These are phyloP conservation scores for Fusarium buharicum DNA, from an alignment of 2,329 filamentous ascomycete genomes.

Conservation along the genomic window DNA sequence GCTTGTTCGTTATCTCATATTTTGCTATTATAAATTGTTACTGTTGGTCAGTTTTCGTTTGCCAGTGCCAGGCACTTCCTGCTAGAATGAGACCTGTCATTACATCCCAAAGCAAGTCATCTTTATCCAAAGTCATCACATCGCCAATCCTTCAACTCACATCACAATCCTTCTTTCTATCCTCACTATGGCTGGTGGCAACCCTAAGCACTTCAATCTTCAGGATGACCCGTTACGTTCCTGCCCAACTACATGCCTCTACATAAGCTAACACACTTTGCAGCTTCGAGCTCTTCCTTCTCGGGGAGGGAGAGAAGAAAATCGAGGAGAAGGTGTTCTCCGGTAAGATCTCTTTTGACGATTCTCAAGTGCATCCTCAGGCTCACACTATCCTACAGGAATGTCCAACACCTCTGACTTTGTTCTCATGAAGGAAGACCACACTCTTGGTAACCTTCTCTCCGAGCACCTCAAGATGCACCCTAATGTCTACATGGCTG, in stretches of 20 bases:
- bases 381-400: slow-evolving; percentile 56
- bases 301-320: slow-evolving; percentile 90
- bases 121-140: neutral
- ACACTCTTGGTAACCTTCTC: slow-evolving; percentile 92
- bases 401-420: slow-evolving; percentile 97
- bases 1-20: neutral
- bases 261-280: slow-evolving; percentile 35
- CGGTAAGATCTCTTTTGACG: slow-evolving; percentile 66
- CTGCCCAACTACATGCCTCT: neutral
- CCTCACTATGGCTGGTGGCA: slow-evolving; percentile 50
- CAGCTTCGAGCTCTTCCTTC: slow-evolving; percentile 94
- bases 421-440: slow-evolving; percentile 95
- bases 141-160: neutral
- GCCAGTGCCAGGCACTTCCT: slow-evolving; percentile 11
- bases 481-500: slow-evolving; percentile 86
- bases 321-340: slow-evolving; percentile 89
- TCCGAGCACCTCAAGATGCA: slow-evolving; percentile 86
- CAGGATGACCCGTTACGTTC: slow-evolving; percentile 52
- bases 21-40: neutral
- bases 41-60: neutral
- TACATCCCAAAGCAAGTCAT: neutral
- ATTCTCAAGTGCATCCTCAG: neutral
- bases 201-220: slow-evolving; percentile 54
- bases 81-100: neutral
- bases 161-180: neutral